A percentile compares a stretch with the other conserved stretches of the same genome.
phyloP scores from a whole-genome alignment of 345 rosid species.

The Gossypium arboreum region DNA sequence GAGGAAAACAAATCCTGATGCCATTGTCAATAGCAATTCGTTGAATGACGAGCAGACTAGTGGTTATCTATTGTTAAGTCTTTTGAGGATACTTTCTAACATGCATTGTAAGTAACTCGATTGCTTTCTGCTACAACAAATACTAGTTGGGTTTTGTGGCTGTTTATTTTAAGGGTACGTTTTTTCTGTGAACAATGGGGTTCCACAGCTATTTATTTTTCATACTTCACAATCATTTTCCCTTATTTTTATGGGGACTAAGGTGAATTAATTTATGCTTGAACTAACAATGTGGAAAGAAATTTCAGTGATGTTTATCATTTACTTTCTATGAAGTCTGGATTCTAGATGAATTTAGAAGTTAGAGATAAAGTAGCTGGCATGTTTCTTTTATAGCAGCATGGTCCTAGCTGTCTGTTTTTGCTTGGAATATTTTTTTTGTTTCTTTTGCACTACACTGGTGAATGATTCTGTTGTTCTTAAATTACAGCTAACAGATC shows the following conservation, averaged over 20 bases:
- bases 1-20: constrained; percentile 86
- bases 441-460: not conserved
- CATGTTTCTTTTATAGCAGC: constrained; percentile 2
- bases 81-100: constrained; percentile 84
- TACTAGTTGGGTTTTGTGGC: not conserved
- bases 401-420: not conserved
- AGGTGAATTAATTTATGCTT: not conserved
- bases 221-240: not conserved
- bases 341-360: not conserved
- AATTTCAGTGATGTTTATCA: not conserved
- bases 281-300: not conserved
- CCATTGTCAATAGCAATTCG: constrained; percentile 48
- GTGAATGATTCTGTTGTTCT: constrained; percentile 8
- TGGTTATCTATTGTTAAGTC: constrained; percentile 71
- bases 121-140: not conserved
- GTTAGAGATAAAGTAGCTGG: not conserved
- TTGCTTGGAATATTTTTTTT: not conserved
- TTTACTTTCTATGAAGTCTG: not conserved
- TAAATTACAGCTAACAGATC: constrained; percentile 67
- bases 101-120: constrained; percentile 65
- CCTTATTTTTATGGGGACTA: not conserved
- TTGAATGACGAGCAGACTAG: constrained; percentile 72
- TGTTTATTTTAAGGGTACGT: not conserved
- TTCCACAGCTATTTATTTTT: not conserved
- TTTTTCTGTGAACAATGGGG: not conserved